A percentile compares a stretch with the other conserved stretches of the same genome.
These are phyloP conservation scores for Triangularia setosa DNA, from an alignment of 2,329 filamentous ascomycete species.

Conservation along the genomic window DNA sequence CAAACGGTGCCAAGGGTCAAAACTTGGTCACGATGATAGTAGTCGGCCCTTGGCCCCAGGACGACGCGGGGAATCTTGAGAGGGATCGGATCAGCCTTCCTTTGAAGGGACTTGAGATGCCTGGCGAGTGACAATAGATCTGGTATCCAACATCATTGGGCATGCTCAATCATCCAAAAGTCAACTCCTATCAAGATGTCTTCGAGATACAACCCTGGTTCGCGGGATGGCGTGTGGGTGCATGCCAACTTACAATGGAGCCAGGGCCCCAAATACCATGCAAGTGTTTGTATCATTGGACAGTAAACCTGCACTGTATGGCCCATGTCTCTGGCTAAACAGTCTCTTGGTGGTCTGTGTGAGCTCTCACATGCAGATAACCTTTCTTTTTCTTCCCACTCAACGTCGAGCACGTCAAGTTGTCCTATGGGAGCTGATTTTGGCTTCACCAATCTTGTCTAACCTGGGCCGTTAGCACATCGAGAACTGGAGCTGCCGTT, in stretches of 20 bases:
- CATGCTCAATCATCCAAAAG: background rate
- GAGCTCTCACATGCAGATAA: background rate
- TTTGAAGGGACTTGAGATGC: background rate
- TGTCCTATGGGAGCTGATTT: background rate
- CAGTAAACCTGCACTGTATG: background rate
- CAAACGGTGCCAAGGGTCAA: conserved; percentile 1
- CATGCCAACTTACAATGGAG: background rate
- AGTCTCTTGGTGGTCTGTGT: background rate
- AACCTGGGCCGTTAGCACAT: background rate
- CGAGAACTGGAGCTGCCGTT: background rate
- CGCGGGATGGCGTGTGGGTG: background rate
- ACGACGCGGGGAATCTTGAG: too few species aligned
- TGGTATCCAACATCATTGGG: background rate
- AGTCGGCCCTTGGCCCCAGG: background rate
- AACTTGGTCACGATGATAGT: background rate
- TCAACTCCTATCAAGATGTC: background rate
- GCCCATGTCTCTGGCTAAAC: background rate
- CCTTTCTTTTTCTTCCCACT: background rate
- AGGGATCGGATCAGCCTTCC: background rate
- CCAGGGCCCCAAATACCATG: background rate
- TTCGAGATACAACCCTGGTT: background rate
- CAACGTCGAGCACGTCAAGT: background rate
- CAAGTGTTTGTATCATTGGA: background rate
- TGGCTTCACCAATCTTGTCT: background rate
- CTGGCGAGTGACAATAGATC: background rate